Base-by-base conservation (phyloP, 805 yeast genomes). In the Candida anglica region DNA sequence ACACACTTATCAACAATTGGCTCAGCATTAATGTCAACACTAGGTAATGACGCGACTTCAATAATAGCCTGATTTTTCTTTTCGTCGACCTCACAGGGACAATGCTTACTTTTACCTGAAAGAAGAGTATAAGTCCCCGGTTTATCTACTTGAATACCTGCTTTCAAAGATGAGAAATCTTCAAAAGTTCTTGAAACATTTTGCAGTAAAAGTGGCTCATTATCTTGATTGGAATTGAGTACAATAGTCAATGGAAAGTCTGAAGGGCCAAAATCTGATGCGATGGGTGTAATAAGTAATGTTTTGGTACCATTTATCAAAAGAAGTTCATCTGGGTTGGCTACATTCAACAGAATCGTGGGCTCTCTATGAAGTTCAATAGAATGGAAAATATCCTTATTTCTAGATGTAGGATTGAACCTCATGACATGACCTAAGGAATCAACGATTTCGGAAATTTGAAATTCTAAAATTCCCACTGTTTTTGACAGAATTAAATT, bases 1-100 rank as follows among this genome's bases (percentile, higher is more conserved):
- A 93, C 84, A 63, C 99, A 93, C 31, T 82, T 76, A 48, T 91
- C 98, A 17, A 77, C 66, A 2, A 91, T 77, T 3, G 91, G 77
- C 10, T 65, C 65, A 1, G 87, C 77, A 2, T 44, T 28, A 11
- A 76, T 66, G 2, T 51, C 50, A 14, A 71, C 61, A 2, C 31
- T 36, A 2, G 71, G 67, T 3, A 74, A 75, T 2, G 52, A 53
- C 1, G 71, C 74, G 9, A 52, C 42, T n/a, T 47, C 36, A 1
- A 86, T 69, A 13, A 63, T 50, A 8, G 83, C 65, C 1, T 65
- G 33, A 30, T 54, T 21, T 5, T 23, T 9, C 11, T 26, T 18
- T 18, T 22, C 13, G 16, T 28, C 1, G 15, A 85, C 67, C 9
- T 69, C 66, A 30, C 95, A 87, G 0, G 74, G 67, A 60, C 98